Base-by-base conservation (phyloP, 2,329 filamentous ascomycete genomes). In the Trichophyton equinum region DNA sequence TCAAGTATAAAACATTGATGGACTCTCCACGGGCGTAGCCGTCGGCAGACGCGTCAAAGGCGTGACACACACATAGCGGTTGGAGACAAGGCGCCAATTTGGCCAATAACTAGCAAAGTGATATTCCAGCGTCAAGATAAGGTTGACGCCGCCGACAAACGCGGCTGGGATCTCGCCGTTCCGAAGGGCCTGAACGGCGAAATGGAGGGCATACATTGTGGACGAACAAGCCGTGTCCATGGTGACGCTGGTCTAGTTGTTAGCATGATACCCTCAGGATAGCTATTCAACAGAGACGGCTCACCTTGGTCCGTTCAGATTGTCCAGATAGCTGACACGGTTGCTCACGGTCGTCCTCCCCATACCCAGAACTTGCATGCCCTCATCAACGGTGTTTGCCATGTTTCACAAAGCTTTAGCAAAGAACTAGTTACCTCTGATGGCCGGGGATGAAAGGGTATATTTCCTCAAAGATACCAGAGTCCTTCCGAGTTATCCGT, bases 1-100 rank as follows among this genome's bases (percentile, higher is more conserved):
- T 38, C 33, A 38, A 13, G 11, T 38, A 38, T 13, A 38, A 13
- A 38, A 38, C 33, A 13, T 13, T 38, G 33, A 38, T 38, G 9
- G 33, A 38, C 33, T 38, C 9, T 38, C 33, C 33, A 1, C 33
- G 33, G 1, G 33, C 33, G 9, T 38, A 38, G 33, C 33, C 33
- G 4, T 38, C 33, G 9, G 33, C 33, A 38, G 33, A 38, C 9
- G 33, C 33, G 4, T 38, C 33, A 13, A 38, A 38, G 3, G 33
- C 11, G 9, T 38, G 33, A 13, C 25, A 69, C 73, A 13, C 25
- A 69, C 73, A 1, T 74, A 73, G 18, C 42, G 3, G 42, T 20
- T 20, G 42, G 42, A 46, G n/a, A 20, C 42, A 18, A 20, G 4
- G 44, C 18, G n/a, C n/a, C 18, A 11, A 47, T 47, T 20, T 20